Evolutionary conservation across 192 early-diverging fungal species (phyloP).

Genomic region (Coemansia sp.): DNA sequence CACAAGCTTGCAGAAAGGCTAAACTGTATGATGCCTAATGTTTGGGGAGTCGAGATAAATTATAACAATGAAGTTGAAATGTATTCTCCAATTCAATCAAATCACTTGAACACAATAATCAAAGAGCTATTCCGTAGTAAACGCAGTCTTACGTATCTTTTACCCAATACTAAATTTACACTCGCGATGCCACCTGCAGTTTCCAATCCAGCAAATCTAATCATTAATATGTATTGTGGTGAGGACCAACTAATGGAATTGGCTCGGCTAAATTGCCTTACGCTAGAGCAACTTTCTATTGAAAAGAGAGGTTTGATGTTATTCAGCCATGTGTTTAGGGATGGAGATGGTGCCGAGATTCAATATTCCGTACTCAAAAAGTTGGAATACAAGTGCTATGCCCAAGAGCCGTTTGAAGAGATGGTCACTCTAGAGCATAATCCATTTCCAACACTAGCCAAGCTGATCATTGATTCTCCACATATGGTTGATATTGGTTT

Average conservation of each 20-base stretch:
- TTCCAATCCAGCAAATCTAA: neutral
- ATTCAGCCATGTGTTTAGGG: neutral
- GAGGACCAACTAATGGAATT: neutral
- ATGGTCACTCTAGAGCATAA: neutral
- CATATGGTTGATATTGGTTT: neutral
- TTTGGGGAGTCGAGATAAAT: neutral
- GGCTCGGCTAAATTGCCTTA: neutral
- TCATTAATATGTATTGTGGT: neutral
- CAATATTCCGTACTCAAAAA: neutral
- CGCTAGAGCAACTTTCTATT: neutral
- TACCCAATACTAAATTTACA: neutral
- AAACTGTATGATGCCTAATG: neutral
- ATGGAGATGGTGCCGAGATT: neutral
- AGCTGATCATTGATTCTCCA: neutral
- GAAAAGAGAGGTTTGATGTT: neutral
- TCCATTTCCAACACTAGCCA: neutral
- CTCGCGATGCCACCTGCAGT: neutral
- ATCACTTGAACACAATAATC: neutral
- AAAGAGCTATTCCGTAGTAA: neutral
- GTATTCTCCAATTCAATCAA: neutral
- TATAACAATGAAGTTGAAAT: neutral
- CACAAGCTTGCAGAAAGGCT: neutral
- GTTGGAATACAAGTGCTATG: neutral
- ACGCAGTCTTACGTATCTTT: neutral
- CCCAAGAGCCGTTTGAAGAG: neutral